Evolutionary conservation across 1,139 yeast species (phyloP), one percentile per base, ranked within the genome.

Genomic region (Sugiyamaella paludigena): DNA sequence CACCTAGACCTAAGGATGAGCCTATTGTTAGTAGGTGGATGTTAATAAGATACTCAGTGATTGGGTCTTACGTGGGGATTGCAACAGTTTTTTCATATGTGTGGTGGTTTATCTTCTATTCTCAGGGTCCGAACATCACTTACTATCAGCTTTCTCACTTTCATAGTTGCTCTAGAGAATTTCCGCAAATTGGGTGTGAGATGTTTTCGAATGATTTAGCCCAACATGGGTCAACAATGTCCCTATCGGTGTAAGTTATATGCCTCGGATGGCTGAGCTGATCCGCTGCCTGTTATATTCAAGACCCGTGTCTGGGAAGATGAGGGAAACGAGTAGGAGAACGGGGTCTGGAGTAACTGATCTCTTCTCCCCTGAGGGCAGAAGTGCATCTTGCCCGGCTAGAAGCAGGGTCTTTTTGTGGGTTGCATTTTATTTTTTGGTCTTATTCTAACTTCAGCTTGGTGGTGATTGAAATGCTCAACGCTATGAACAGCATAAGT

Each of bases 71-170:
- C 55, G 74, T 71, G 36, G 75, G 75, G 27, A 51, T 56, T 36
- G 74, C 73, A 3, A 71, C 75, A 10, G 74, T 71, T n/a, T 67
- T 66, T 49, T 74, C 74, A 11, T 71, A 71, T 49, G 68, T 65
- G 11, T 71, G 75, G 75, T 69, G 69, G 62, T 71, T 69, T 56
- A 48, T 70, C 43, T 58, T 53, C 45, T 66, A 67, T 49, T 45
- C 53, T 7, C 55, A 61, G 28, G 75, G 75, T 5, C 75, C 75
- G 9, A 63, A 61, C 47, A 64, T 70, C 32, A 43, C 66, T 6
- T 71, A 58, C 52, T 19, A 54, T 35, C 67, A 69, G 52, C 57
- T 71, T 32, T 62, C 71, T 4, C 67, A 66, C 48, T 69, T 69
- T 59, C 74, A 69, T 47, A 60, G 63, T 45, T 70, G 74, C 48